A percentile compares a stretch with the other conserved stretches of the same genome.
phyloP scores from a whole-genome alignment of 1,284 basidiomycete genomes.

The Exsudoporus floridanus region DNA sequence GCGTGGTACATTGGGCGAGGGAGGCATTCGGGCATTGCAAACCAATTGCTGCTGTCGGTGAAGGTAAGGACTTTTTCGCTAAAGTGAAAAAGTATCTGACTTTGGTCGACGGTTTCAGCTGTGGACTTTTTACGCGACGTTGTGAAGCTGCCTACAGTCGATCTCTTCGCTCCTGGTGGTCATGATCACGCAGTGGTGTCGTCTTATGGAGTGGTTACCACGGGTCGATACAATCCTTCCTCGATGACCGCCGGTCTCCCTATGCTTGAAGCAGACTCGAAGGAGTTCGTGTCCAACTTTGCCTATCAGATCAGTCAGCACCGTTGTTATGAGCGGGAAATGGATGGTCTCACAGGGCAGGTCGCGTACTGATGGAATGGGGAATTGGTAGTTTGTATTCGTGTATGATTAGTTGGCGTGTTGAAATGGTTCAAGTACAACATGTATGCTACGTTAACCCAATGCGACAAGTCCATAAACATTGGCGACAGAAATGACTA shows the following conservation, averaged over 20 bases:
- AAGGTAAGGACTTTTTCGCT: constrained; percentile 38
- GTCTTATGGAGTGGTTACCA: constrained; percentile 64
- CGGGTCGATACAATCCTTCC: constrained; percentile 45
- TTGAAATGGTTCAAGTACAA: neutral
- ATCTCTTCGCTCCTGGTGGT: constrained; percentile 37
- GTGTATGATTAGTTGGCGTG: constrained; percentile 17
- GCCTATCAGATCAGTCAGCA: constrained; percentile 64
- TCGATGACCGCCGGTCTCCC: constrained; percentile 44
- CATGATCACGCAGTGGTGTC: constrained; percentile 42
- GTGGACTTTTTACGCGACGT: constrained; percentile 49
- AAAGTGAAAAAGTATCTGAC: neutral
- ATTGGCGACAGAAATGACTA: constrained; percentile 60
- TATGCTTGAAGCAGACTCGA: constrained; percentile 44
- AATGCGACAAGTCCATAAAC: constrained; percentile 55
- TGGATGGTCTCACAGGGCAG: constrained; percentile 50
- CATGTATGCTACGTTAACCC: constrained; percentile 19
- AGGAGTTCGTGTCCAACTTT: constrained; percentile 59
- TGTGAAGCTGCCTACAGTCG: constrained; percentile 47
- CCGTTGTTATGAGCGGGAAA: constrained; percentile 59
- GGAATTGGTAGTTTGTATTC: neutral
- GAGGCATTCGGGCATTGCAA: constrained; percentile 83
- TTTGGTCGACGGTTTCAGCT: constrained; percentile 35
- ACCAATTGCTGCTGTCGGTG: constrained; percentile 70
- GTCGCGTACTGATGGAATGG: constrained; percentile 52
- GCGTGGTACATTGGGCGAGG: constrained; percentile 67